Evolutionary conservation across 352 stramenopile species (phyloP), one percentile per base, ranked within the genome.

Genomic region (Globisporangium radiosum): DNA sequence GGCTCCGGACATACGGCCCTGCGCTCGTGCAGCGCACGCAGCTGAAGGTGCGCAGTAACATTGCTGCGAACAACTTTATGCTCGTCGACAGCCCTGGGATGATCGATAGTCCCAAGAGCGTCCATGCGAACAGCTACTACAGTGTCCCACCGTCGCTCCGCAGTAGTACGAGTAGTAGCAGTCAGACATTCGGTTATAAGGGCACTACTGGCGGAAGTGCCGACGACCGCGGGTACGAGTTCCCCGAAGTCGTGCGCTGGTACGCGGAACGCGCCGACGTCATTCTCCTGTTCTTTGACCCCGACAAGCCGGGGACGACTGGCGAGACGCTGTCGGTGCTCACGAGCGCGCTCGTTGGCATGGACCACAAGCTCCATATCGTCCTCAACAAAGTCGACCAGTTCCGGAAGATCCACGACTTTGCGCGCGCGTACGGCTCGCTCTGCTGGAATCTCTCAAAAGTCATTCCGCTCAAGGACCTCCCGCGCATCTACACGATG

Each of bases 301-400:
- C 97, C 4, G 97, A 99, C 69, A 99, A 99, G 70, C 94, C 94
- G 0, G 97, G 97, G 15, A 99, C 97, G 8, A 99, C 97, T 0
- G 97, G 97, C 17, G 97, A 99, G 76, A 99, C 97, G 62, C 86
- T 99, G 25, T 97, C 87, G 40, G 96, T 99, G 49, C 75, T 99
- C 39, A 97, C 98, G 43, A 97, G 98, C 62, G 97, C 94, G 47
- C 81, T 99, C 44, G 80, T 94, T 14, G 75, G 97, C 15, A 98
- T 99, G 95, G 97, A 99, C 83, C 97, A 99, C 71, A 99, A 99
- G 77, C 78, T 99, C 42, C 92, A 99, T 73, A 99, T 99, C 66
- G 95, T 99, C 52, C 82, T 99, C 38, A 99, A 99, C 82, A 99
- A 99, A 73, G 95, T 98, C 4, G 96, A 99, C 82, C 92, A 98